Conservation (phyloP, 2,329 filamentous ascomycete species). For the Decorospora gaudefroyi region DNA sequence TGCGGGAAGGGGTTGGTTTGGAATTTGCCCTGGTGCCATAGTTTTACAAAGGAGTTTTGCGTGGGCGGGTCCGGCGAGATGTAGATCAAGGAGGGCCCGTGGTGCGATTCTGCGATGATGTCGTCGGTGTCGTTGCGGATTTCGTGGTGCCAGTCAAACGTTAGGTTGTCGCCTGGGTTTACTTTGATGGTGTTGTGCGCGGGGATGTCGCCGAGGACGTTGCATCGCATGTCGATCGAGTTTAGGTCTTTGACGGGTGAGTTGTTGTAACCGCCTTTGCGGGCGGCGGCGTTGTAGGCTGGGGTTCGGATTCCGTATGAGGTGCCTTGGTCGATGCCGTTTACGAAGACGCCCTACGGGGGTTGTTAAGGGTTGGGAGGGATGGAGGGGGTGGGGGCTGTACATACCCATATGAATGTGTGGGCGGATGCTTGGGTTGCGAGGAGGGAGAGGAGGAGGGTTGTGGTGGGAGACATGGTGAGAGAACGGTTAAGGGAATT, state of each 20-base stretch:
- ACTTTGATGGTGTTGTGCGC: conserved; percentile 45
- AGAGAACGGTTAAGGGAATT: neutral
- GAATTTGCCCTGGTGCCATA: conserved; percentile 48
- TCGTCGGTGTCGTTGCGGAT: conserved; percentile 44
- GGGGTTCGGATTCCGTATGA: conserved; percentile 38
- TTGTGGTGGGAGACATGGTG: conserved; percentile 18
- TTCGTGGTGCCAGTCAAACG: conserved; percentile 50
- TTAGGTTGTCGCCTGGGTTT: conserved; percentile 47
- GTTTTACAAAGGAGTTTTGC: conserved; percentile 48
- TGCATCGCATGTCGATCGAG: conserved; percentile 49
- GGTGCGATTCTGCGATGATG: conserved; percentile 31
- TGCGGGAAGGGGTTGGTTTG: conserved; percentile 39
- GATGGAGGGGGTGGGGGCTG: neutral
- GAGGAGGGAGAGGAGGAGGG: conserved; percentile 25
- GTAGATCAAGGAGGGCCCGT: conserved; percentile 49
- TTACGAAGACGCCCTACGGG: conserved; percentile 39
- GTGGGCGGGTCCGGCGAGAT: conserved; percentile 48
- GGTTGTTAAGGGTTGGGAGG: neutral
- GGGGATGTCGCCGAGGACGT: conserved; percentile 48
- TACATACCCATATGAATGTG: conserved; percentile 36
- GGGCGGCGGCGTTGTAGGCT: conserved; percentile 44
- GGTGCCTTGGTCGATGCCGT: conserved; percentile 38
- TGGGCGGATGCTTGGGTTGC: conserved; percentile 28
- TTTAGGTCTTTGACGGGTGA: conserved; percentile 49
- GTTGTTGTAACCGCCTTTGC: conserved; percentile 46